Evolutionary conservation across 768 basidiomycete species (phyloP), one percentile per base, ranked within the genome.

Genomic region (Pholiota molesta): DNA sequence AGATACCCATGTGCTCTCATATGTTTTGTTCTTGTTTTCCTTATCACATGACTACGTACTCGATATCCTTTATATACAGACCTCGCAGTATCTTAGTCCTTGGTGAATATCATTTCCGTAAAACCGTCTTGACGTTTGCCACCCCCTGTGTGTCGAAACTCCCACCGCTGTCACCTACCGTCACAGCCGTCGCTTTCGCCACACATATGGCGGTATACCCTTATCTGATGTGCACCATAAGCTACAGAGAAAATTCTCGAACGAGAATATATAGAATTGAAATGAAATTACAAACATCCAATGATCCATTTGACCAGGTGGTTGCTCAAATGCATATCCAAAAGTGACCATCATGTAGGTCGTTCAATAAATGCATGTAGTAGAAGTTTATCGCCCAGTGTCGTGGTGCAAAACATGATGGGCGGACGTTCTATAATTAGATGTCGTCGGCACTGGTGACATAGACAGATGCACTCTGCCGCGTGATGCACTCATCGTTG

Each of bases 131-230:
- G 19, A 13, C 2, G 1, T n/a, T 58, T n/a, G 28, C 49, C 17
- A 58, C 29, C 57, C 37, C 57, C 6, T n/a, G 29, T 58, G 57
- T 58, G 57, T 47, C 57, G 47, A 58, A 58, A 58, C 57, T 7
- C 7, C 29, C 44, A 19, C n/a, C 56, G 57, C 37, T 49, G 45
- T 45, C 56, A 33, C 21, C 16, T 14, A 17, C 44, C 29, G 28
- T 49, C 57, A 51, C 57, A 47, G 21, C 37, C 3, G 19, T 17
- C 57, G 37, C 57, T 58, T 58, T 58, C 47, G 57, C 49, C 57
- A 58, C 57, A 58, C 29, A n/a, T n/a, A n/a, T n/a, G 45, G 45
- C 5, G 13, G 21, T 11, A 11, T 3, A 23, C 23, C 47, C 23
- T 49, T 49, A 49, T 49, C 47, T 49, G 47, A 26, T 49, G 47